A percentile compares a stretch with the other conserved stretches of the same genome.
Evolutionary conservation across 805 yeast species (phyloP).

Genomic region (Sungouiozyma intestinalis): DNA sequence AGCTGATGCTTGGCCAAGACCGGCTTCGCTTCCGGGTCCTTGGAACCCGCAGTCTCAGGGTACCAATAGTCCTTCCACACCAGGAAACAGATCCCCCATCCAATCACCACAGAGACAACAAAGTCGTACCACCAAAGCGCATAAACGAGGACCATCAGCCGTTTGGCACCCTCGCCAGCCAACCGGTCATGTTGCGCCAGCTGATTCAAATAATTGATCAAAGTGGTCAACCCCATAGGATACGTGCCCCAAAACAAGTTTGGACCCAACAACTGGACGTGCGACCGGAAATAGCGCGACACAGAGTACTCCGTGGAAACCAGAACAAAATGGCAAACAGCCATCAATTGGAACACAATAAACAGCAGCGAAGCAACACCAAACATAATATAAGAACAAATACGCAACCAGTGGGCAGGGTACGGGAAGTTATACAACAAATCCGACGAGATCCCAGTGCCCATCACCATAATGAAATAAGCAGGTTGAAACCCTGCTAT

Average conservation of each 20-base stretch:
- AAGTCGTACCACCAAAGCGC: constrained; percentile 69
- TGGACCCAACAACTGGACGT: constrained; percentile 31
- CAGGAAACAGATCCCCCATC: constrained; percentile 51
- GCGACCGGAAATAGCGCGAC: constrained; percentile 23
- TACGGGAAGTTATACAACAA: constrained; percentile 60
- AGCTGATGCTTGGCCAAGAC: constrained; percentile 6
- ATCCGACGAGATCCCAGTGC: constrained; percentile 62
- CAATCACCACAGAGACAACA: constrained; percentile 41
- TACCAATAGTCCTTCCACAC: constrained; percentile 30
- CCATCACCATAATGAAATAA: constrained; percentile 75
- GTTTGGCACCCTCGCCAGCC: constrained; percentile 10
- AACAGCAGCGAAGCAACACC: constrained; percentile 44
- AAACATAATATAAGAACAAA: constrained; percentile 53
- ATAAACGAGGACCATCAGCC: constrained; percentile 42
- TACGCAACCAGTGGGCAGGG: constrained; percentile 45
- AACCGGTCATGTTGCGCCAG: constrained; percentile 28
- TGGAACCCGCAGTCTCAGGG: constrained; percentile 15
- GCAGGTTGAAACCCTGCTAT: constrained; percentile 34
- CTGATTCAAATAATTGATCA: constrained; percentile 45
- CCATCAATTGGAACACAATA: constrained; percentile 33
- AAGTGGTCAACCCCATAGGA: constrained; percentile 69
- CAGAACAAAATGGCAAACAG: constrained; percentile 32
- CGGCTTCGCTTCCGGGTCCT: constrained; percentile 4
- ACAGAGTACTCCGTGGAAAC: constrained; percentile 19
- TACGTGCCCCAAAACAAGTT: constrained; percentile 67